Percentiles rank a stretch among this genome's conserved stretches.
These are phyloP conservation scores for Isatis lusitanica DNA, from an alignment of 441 rosid species.

Conservation along the genomic window DNA sequence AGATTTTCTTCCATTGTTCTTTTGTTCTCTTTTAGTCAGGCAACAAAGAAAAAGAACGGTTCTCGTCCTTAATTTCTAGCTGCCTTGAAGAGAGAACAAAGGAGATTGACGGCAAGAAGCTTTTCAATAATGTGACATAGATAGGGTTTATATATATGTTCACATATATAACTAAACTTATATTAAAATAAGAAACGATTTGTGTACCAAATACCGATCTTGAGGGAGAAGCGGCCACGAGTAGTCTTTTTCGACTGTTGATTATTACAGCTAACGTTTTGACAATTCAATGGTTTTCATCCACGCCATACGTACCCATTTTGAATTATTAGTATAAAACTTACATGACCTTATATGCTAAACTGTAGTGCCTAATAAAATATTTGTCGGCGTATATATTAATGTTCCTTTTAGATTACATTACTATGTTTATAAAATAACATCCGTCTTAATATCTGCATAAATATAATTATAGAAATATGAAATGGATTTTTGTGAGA, in stretches of 20 bases:
- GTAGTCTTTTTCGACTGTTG: conserved; percentile 43
- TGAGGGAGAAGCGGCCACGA: conserved; percentile 58
- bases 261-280: conserved; percentile 81
- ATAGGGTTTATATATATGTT: conserved; percentile 28
- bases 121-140: conserved; percentile 35
- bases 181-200: conserved; percentile 11
- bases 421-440: conserved; percentile 27
- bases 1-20: conserved; percentile 64
- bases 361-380: conserved; percentile 19
- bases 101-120: conserved; percentile 28
- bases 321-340: background rate
- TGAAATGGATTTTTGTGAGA: conserved; percentile 34
- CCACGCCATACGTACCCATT: conserved; percentile 15
- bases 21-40: background rate
- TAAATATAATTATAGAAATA: conserved; percentile 27
- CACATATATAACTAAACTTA: conserved; percentile 30
- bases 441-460: conserved; percentile 30
- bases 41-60: background rate
- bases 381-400: conserved; percentile 34
- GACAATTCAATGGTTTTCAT: conserved; percentile 54
- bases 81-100: conserved; percentile 25
- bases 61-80: conserved; percentile 4
- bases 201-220: conserved; percentile 38
- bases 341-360: background rate
- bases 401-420: conserved; percentile 33